Evolutionary conservation across 768 basidiomycete species (phyloP), one percentile per base, ranked within the genome.

Genomic region (Lactarius akahatsu): DNA sequence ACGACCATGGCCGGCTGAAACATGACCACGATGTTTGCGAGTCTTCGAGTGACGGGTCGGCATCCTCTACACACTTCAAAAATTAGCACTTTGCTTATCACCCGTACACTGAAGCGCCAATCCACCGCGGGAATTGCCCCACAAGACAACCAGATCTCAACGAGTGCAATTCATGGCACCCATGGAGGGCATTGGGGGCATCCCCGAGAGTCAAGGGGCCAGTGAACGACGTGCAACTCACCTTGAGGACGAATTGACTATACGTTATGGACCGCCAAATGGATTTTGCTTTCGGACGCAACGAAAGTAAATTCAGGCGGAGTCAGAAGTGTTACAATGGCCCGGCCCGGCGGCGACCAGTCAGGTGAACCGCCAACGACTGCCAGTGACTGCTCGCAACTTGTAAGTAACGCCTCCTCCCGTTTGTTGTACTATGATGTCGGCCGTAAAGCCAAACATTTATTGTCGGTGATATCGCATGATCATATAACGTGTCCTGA

Each of bases 1-100:
- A 91, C 97, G 96, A 79, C 97, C 97, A 81, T 98, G 91, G 83
- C 97, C 97, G 77, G 96, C 95, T 73, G 96, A 99, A 74, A 99
- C 96, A 84, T 98, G 96, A 75, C 96, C 96, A 77, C 96, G 88
- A 82, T 97, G 96, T 83, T 99, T 99, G 82, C 96, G 90, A 80
- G 96, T 98, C 82, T 98, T 98, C 74, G 89, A 85, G 83, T 95
- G 84, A 78, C 85, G 94, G 78, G 96, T 94, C 79, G 97, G 97
- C 97, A 97, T 98, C 80, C 81, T 80, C 79, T 83, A 67, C 69
- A 47, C 10, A 58, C 47, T n/a, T 23, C 62, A 71, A 15, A 62
- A 65, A 70, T 75, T 65, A 76, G 75, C 71, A 65, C 68, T 36
- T 59, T 66, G 59, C 65, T 50, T 54, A 65, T 62, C 70, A 70